Evolutionary conservation across 225 moss, liverwort and hornwort genomes (phyloP).

Genomic region (Polytrichum formosum): DNA sequence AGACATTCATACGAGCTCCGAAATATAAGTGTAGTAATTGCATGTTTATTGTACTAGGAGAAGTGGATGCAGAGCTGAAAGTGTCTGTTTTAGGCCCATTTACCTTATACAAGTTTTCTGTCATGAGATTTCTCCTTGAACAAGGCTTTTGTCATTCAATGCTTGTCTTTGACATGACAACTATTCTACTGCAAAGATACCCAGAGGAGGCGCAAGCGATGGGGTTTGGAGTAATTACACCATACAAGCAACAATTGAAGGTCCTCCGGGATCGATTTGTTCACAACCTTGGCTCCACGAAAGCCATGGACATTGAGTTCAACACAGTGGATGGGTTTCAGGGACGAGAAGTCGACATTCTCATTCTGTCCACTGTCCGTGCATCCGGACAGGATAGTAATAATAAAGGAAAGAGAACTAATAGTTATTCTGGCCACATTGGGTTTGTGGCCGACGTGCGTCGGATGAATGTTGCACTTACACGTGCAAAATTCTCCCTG

Average conservation of each 20-base stretch:
- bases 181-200: constrained; percentile 26
- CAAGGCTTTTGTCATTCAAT: too few relatives aligned
- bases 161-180: background rate
- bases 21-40: too few relatives aligned
- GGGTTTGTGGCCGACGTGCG: constrained; percentile 95
- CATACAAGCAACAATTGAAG: constrained; percentile 86
- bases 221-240: constrained; percentile 78
- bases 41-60: too few relatives aligned
- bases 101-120: too few relatives aligned
- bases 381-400: constrained; percentile 38
- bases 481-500: constrained; percentile 82
- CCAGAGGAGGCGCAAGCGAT: constrained; percentile 57
- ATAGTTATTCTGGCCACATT: constrained; percentile 33
- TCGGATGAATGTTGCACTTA: constrained; percentile 98
- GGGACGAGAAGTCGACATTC: constrained; percentile 90
- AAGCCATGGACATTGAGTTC: constrained; percentile 74
- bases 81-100: too few relatives aligned
- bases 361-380: constrained; percentile 92
- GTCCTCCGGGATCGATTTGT: constrained; percentile 70
- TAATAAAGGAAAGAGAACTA: constrained; percentile 13
- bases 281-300: constrained; percentile 48
- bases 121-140: too few relatives aligned
- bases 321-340: constrained; percentile 99
- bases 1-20: too few relatives aligned
- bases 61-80: too few relatives aligned